Evolutionary conservation across 768 basidiomycete genomes (phyloP), one percentile per base, ranked within the genome.

Genomic region (Cyclocybe aegerita): DNA sequence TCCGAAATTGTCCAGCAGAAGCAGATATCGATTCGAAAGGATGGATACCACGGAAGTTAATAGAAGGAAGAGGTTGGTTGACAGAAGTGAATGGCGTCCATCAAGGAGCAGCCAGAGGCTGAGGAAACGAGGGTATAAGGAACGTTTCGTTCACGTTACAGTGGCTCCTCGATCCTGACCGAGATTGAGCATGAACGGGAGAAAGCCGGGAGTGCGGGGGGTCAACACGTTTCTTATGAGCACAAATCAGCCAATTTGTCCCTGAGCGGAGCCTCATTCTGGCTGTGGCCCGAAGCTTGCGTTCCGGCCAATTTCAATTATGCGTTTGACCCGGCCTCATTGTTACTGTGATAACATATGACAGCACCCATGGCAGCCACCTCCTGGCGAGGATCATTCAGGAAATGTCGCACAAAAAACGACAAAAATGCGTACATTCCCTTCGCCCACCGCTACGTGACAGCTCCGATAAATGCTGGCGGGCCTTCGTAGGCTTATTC

Each of bases 131-230:
- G 49, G 52, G 46, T 56, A 55, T 57, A 55, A 56, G 59, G 59
- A 59, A 57, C 55, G 58, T 52, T 57, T 49, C 41, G 15, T 55
- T 52, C 55, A 57, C 55, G 55, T 57, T 52, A 56, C 53, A 52
- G 53, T 56, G 50, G 51, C 57, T 50, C 54, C 52, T 56, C 56
- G 59, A 59, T 57, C 54, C 55, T 46, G 55, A 40, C 60, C 59
- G 60, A 59, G 44, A 53, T 55, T 57, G 57, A 59, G 43, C 44
- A 50, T 42, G 43, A 39, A 37, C 42, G 50, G 55, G 46, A 50
- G 51, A 43, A 53, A 55, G 44, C 39, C 49, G 47, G 43, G 29
- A 15, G 32, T 23, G 4, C 17, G 44, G 11, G 30, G 23, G 29
- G 12, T 43, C 8, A 39, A 45, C 53, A 58, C 55, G 60, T 55